phyloP scores from a whole-genome alignment of 2,329 filamentous ascomycete species.

The Ceratocystis alfenasii region DNA sequence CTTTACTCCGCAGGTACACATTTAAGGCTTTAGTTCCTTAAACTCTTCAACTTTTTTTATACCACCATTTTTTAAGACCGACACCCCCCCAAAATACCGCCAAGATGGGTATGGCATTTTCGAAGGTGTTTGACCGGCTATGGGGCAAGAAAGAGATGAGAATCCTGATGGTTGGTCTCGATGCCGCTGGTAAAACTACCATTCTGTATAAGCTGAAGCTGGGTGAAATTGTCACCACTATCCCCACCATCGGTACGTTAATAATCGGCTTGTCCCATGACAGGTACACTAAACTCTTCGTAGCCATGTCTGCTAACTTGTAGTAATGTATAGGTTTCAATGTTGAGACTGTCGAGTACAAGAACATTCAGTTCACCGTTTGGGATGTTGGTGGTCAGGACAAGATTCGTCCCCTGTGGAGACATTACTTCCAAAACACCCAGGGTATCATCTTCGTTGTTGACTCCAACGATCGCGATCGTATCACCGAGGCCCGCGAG shows the following conservation, averaged over 20 bases:
- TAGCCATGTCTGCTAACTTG: neutral
- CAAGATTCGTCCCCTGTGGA: constrained; percentile 99
- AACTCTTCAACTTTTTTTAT: constrained; percentile 16
- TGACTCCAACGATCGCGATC: constrained; percentile 96
- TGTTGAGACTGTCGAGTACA: constrained; percentile 99
- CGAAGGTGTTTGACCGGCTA: constrained; percentile 89
- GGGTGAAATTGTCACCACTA: constrained; percentile 97
- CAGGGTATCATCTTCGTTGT: constrained; percentile 99
- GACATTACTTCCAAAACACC: constrained; percentile 99
- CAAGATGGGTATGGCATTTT: constrained; percentile 90
- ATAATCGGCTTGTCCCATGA: neutral
- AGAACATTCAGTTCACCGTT: constrained; percentile 99
- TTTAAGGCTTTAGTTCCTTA: constrained; percentile 20
- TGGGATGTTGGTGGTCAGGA: constrained; percentile 99
- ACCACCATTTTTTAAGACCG: constrained; percentile 21
- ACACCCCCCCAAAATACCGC: constrained; percentile 27
- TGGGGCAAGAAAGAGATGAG: constrained; percentile 99
- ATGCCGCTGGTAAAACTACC: constrained; percentile 99
- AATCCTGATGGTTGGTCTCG: constrained; percentile 99
- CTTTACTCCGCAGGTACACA: neutral
- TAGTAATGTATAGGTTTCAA: constrained; percentile 63
- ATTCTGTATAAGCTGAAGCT: constrained; percentile 99
- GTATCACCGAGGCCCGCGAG: constrained; percentile 91
- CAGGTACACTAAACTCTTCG: neutral
- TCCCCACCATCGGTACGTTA: constrained; percentile 83